phyloP scores from a whole-genome alignment of 192 early-diverging fungal species.

The Rhizophagus prolifer region DNA sequence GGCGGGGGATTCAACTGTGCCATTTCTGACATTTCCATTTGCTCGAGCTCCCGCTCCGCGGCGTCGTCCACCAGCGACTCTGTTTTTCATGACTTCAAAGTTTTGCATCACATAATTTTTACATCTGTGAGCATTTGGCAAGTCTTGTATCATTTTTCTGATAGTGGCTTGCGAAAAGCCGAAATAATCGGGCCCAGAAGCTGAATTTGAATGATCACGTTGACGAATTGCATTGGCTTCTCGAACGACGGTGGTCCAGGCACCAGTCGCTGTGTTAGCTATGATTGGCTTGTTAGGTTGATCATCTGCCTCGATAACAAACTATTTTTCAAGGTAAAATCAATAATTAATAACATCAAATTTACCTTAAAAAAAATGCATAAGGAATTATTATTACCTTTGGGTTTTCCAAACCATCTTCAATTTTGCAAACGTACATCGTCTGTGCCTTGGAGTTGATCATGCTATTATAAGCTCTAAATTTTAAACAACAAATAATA shows the following conservation, averaged over 20 bases:
- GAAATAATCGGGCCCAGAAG: slow-evolving; percentile 88
- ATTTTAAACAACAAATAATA: background rate
- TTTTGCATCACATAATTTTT: slow-evolving; percentile 69
- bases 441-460: slow-evolving; percentile 47
- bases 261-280: slow-evolving; percentile 81
- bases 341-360: background rate
- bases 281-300: slow-evolving; percentile 66
- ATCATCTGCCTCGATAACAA: slow-evolving; percentile 84
- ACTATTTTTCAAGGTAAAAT: slow-evolving; percentile 43
- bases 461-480: slow-evolving; percentile 58
- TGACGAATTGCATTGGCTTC: slow-evolving; percentile 76
- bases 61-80: slow-evolving; percentile 16
- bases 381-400: slow-evolving; percentile 33
- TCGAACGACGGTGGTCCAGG: slow-evolving; percentile 84
- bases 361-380: too few relatives aligned
- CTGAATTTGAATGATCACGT: slow-evolving; percentile 77
- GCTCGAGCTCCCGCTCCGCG: slow-evolving; percentile 11
- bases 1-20: background rate
- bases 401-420: slow-evolving; percentile 77
- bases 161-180: slow-evolving; percentile 88
- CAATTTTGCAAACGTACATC: slow-evolving; percentile 72
- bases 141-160: slow-evolving; percentile 81
- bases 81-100: slow-evolving; percentile 51
- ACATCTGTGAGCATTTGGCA: slow-evolving; percentile 73
- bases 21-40: background rate